These are phyloP conservation scores for Stenogyne calaminthoides DNA, from an alignment of 305 asterid genomes.

Conservation along the genomic window DNA sequence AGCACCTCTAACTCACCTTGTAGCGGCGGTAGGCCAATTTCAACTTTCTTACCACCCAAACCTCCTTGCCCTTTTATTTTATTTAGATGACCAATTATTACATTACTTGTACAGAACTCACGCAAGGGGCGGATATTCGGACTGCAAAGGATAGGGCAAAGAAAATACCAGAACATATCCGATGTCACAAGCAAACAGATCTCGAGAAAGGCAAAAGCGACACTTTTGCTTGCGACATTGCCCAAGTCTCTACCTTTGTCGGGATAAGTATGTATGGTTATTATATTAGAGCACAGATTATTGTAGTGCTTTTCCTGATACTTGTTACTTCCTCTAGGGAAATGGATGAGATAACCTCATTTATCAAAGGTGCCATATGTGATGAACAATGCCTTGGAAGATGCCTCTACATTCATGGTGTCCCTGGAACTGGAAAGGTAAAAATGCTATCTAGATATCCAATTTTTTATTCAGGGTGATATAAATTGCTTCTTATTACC, in stretches of 20 bases:
- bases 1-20: conserved; percentile 55
- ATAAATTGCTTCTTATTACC: too few species aligned
- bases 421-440: conserved; percentile 99
- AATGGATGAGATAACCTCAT: conserved; percentile 84
- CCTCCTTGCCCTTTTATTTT: conserved; percentile 19
- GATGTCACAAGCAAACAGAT: conserved; percentile 87
- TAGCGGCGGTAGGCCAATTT: conserved; percentile 75
- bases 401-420: conserved; percentile 96
- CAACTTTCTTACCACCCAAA: conserved; percentile 13
- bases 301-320: conserved; percentile 23
- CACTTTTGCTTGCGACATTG: conserved; percentile 83
- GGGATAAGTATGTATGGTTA: conserved; percentile 67
- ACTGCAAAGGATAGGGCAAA: conserved; percentile 82
- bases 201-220: conserved; percentile 88
- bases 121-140: conserved; percentile 75
- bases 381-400: conserved; percentile 92
- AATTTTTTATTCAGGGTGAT: not conserved
- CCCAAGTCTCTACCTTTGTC: conserved; percentile 91
- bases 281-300: conserved; percentile 8
- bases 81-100: conserved; percentile 34
- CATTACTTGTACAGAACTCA: conserved; percentile 60
- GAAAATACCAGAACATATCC: conserved; percentile 86
- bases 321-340: conserved; percentile 54
- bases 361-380: conserved; percentile 89
- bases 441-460: conserved; percentile 23